phyloP scores from a whole-genome alignment of 495 filamentous ascomycete species.

The Penicillium canariense region DNA sequence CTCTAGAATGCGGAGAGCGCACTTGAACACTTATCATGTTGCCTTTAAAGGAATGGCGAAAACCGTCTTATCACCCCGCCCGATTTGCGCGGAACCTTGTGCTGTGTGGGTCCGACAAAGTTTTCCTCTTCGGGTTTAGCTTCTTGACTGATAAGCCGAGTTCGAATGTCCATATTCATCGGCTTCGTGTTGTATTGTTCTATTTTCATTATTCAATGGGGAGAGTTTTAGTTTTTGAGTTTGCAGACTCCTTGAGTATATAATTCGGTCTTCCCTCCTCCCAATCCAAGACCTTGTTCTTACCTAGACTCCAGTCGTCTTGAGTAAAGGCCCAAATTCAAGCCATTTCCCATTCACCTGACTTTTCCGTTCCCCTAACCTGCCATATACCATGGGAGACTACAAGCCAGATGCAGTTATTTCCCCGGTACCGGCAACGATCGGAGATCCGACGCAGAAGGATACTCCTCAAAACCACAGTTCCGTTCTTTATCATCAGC shows the following conservation, averaged over 20 bases:
- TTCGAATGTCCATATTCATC: background rate
- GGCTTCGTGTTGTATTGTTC: background rate
- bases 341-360: background rate
- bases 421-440: background rate
- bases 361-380: too few relatives aligned
- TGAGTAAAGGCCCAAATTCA: background rate
- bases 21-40: too few relatives aligned
- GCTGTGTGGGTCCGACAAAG: constrained; percentile 32
- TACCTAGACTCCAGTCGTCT: background rate
- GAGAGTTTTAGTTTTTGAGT: too few relatives aligned
- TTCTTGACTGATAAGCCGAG: constrained; percentile 7
- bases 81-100: constrained; percentile 2
- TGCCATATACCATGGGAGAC: constrained; percentile 29
- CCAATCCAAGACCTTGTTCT: background rate
- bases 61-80: background rate
- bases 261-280: background rate
- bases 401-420: constrained; percentile 14
- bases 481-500: constrained; percentile 25
- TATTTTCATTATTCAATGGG: background rate
- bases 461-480: constrained; percentile 4
- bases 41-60: too few relatives aligned
- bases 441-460: background rate
- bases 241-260: background rate
- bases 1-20: too few relatives aligned
- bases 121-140: constrained; percentile 29